Evolutionary conservation across 257 asterid species (phyloP), one percentile per base, ranked within the genome.

Genomic region (Rauvolfia tetraphylla): DNA sequence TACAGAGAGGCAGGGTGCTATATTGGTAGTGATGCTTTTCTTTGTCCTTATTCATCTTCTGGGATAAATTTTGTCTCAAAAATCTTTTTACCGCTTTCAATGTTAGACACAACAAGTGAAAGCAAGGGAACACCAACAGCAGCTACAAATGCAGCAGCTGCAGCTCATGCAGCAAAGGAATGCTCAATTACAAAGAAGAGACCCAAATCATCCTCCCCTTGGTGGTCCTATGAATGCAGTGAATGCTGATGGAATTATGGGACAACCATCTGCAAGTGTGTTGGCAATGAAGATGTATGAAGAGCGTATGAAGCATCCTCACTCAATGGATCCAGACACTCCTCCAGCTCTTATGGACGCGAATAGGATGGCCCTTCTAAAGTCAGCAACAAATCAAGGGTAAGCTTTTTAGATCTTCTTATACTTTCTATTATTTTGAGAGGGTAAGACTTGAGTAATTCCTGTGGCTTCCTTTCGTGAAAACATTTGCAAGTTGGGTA

Each of bases 241-340:
- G 78, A 85, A 89, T 81, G 81, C 91, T 65, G 99, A 93, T 79
- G 97, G 98, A 75, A 85, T 95, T 91, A 86, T 90, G 75, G 98
- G 98, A 63, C 99, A 93, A 87, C 96, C 96, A 78, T 95, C 99
- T 83, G 96, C 97, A 67, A 93, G 97, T 81, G 92, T 88, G 62
- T 84, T 93, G 87, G 98, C 97, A 59, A 90, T 93, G 98, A 96
- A 91, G 89, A 85, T 96, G 92, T 89, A 93, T 54, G 99, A 96
- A 82, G 99, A 93, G 77, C 95, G 96, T 46, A 87, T 92, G 96
- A 96, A 93, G 83, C 97, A 91, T 82, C 89, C 97, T 33, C 90
- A 91, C 79, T 86, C 97, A 17, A 88, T 96, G 96, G 98, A 96
- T 79, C 86, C 98, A 6, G 99, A 93, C 85, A 83, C 95, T n/a